Evolutionary conservation across 2,329 filamentous ascomycete species (phyloP).

Genomic region (Colletotrichum sp.): DNA sequence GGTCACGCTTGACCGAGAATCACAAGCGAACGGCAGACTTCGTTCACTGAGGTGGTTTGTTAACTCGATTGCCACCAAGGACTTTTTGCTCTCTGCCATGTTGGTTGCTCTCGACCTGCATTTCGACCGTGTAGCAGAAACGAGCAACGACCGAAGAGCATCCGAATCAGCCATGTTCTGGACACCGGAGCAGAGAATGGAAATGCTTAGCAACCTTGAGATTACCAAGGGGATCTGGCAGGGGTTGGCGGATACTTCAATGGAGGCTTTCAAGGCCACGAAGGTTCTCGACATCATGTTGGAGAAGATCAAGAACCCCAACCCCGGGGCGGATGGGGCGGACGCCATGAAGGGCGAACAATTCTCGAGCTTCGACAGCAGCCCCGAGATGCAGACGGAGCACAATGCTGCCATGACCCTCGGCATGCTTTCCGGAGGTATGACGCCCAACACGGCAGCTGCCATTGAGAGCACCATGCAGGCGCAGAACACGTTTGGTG

Average conservation of each 20-base stretch:
- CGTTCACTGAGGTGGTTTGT: conserved; percentile 80
- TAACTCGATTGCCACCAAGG: conserved; percentile 78
- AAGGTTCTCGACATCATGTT: conserved; percentile 85
- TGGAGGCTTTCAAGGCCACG: conserved; percentile 90
- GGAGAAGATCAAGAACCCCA: conserved; percentile 70
- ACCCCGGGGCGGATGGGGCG: conserved; percentile 13
- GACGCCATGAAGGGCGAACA: conserved; percentile 24
- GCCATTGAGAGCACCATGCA: conserved; percentile 34
- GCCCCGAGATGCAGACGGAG: conserved; percentile 35
- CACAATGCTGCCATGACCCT: conserved; percentile 47
- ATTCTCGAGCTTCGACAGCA: conserved; percentile 29
- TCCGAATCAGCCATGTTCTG: conserved; percentile 58
- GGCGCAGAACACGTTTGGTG: conserved; percentile 47
- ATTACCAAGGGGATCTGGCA: conserved; percentile 81
- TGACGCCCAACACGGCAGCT: conserved; percentile 34
- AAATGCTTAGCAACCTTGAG: conserved; percentile 80
- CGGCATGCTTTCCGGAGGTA: conserved; percentile 45
- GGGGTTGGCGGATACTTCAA: conserved; percentile 74
- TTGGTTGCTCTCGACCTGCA: conserved; percentile 84
- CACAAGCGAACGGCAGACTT: conserved; percentile 73
- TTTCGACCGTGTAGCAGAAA: conserved; percentile 61
- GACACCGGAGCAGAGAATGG: conserved; percentile 65
- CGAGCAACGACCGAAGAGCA: conserved; percentile 42
- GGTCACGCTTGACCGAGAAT: conserved; percentile 76
- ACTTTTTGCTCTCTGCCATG: conserved; percentile 87